Percentiles rank a stretch among this genome's conserved stretches.
phyloP scores from a whole-genome alignment of 257 asterid genomes.

The Plantago ovata region DNA sequence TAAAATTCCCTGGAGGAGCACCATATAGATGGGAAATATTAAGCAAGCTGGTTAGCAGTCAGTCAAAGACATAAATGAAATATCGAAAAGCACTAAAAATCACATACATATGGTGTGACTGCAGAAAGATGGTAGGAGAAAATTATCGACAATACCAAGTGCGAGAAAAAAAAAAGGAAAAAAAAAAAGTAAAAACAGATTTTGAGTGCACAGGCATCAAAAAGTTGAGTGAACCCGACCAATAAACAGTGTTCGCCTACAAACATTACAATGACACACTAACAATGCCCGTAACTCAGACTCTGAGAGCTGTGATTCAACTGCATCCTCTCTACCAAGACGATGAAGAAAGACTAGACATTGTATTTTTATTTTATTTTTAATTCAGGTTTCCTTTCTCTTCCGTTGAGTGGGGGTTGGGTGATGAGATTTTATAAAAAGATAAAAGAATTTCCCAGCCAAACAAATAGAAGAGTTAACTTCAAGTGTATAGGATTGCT shows the following conservation, averaged over 20 bases:
- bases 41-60: conserved; percentile 7
- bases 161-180: neutral
- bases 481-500: too few relatives aligned
- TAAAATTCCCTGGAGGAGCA: conserved; percentile 46
- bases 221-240: neutral
- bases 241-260: neutral
- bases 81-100: neutral
- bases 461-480: too few relatives aligned
- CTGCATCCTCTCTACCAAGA: too few relatives aligned
- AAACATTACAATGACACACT: neutral
- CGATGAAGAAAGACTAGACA: too few relatives aligned
- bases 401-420: too few relatives aligned
- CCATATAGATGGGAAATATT: conserved; percentile 12
- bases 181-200: neutral
- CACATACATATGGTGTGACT: too few relatives aligned
- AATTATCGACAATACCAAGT: neutral
- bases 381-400: too few relatives aligned
- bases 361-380: too few relatives aligned
- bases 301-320: neutral
- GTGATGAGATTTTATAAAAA: too few relatives aligned
- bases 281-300: too few relatives aligned
- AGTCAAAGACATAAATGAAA: conserved; percentile 15
- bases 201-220: neutral
- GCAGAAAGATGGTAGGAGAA: conserved; percentile 1
- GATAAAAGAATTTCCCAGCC: too few relatives aligned